Evolutionary conservation across 2,329 filamentous ascomycete genomes (phyloP), one percentile per base, ranked within the genome.

Genomic region (Xylariaceae sp.): DNA sequence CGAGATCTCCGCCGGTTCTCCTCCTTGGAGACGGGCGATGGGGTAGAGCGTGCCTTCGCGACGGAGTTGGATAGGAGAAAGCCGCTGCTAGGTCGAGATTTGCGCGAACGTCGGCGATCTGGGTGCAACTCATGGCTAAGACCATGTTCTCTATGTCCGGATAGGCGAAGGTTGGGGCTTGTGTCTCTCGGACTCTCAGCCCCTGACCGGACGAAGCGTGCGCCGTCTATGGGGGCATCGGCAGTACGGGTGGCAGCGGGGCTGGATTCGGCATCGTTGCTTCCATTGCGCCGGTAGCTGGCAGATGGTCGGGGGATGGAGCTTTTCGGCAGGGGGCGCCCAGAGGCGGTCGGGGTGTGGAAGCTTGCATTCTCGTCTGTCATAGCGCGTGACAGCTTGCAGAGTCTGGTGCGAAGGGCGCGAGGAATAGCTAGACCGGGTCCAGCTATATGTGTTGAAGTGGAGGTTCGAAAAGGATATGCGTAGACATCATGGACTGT

Each of bases 11-110:
- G 57, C 27, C 64, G 71, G 35, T 51, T 62, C 39, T 63, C 64
- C 39, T 68, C 68, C 19, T 62, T 66, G 36, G 53, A 42, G 31
- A 50, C 32, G 12, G 51, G 45, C 2, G 11, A 50, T 12, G 43
- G 36, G 45, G 52, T 58, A 5, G 59, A 42, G 15, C 43, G 40
- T 33, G 63, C 64, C 40, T 63, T 62, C 30, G 61, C 49, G 17
- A 75, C 60, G 2, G 70, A 61, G 54, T 77, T 75, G 30, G 73
- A 66, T 12, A 81, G 68, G 45, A 81, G 68, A 57, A 82, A 82
- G 7, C 73, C 75, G 42, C 76, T 75, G 54, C 68, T 72, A 6
- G 75, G 68, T 14, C 75, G 71, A 30, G 70, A 66, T 58, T 72
- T 78, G 46, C 73, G 67, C 39, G 68, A 57, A 42, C 63, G 68